These are phyloP conservation scores for Lichtheimia ornata DNA, from an alignment of 371 early-diverging fungal genomes.

Conservation along the genomic window DNA sequence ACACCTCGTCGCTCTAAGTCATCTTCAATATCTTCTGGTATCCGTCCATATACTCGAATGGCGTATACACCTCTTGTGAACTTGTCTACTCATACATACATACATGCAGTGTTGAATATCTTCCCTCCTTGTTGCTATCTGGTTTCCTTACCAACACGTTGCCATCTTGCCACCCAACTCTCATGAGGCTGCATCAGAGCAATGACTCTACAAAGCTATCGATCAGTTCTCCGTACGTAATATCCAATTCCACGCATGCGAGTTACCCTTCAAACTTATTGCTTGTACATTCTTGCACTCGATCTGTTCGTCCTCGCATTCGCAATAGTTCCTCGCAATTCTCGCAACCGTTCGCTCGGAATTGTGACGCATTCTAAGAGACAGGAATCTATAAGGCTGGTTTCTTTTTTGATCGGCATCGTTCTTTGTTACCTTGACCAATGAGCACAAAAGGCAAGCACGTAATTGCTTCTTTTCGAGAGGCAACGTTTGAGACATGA, in stretches of 20 bases:
- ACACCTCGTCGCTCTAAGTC: slow-evolving; percentile 77
- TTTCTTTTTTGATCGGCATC: neutral
- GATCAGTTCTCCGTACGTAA: neutral
- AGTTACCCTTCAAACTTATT: slow-evolving; percentile 84
- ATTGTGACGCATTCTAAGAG: slow-evolving; percentile 70
- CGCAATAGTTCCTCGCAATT: slow-evolving; percentile 88
- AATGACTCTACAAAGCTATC: slow-evolving; percentile 51
- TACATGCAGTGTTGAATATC: too few relatives aligned
- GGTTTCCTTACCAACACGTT: slow-evolving; percentile 62
- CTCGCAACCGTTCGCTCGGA: slow-evolving; percentile 84
- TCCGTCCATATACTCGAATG: slow-evolving; percentile 83
- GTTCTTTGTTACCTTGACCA: slow-evolving; percentile 71
- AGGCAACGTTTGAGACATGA: slow-evolving; percentile 69
- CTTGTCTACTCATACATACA: slow-evolving; percentile 54
- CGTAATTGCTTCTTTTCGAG: slow-evolving; percentile 80
- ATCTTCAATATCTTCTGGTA: slow-evolving; percentile 88
- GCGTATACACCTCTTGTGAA: slow-evolving; percentile 90
- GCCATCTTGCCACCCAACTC: slow-evolving; percentile 92
- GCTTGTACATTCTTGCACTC: slow-evolving; percentile 85
- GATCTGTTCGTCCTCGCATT: slow-evolving; percentile 71
- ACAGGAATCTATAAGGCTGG: neutral
- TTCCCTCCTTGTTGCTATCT: too few relatives aligned
- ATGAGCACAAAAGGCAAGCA: slow-evolving; percentile 92
- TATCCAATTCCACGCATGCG: neutral
- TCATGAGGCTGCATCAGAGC: slow-evolving; percentile 80